Percentiles rank a stretch among this genome's conserved stretches.
Conservation (phyloP, 2,329 filamentous ascomycete species). For the Trichoderma breve region DNA sequence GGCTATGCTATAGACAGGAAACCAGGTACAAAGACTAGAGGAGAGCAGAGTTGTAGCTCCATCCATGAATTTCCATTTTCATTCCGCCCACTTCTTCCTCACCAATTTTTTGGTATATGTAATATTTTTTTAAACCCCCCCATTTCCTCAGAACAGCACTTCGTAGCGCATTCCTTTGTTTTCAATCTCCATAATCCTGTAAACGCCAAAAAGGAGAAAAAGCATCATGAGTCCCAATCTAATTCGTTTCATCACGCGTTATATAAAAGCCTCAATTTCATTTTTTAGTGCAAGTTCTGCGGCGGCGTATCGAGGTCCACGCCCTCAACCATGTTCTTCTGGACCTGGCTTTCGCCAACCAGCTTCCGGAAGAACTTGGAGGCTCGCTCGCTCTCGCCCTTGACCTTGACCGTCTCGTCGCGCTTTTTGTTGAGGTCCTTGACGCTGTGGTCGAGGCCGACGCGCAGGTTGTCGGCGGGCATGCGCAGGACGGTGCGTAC, state of each 20-base stretch:
- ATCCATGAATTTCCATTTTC: neutral
- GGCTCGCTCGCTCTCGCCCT: constrained; percentile 80
- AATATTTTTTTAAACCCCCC: neutral
- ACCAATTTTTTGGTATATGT: neutral
- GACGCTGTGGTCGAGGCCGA: constrained; percentile 78
- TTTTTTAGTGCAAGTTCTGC: constrained; percentile 33
- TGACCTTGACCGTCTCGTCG: constrained; percentile 79
- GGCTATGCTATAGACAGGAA: constrained; percentile 6
- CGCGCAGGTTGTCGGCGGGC: constrained; percentile 81
- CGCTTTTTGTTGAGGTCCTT: constrained; percentile 77
- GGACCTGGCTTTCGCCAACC: constrained; percentile 60
- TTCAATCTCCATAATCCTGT: neutral
- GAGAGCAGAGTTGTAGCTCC: constrained; percentile 6
- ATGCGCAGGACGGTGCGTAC: constrained; percentile 86
- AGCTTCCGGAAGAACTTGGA: constrained; percentile 88
- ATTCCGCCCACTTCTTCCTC: neutral
- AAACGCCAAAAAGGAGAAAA: neutral
- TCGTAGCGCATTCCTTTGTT: neutral
- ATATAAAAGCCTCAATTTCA: neutral
- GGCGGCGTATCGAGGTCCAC: constrained; percentile 50
- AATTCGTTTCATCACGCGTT: constrained; percentile 12
- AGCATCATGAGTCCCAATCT: constrained; percentile 7
- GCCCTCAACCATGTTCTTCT: constrained; percentile 49
- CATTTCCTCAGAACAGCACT: neutral
- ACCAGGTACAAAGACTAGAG: neutral